Base-by-base conservation (phyloP, 1,284 basidiomycete species). In the Ganoderma multipileum region DNA sequence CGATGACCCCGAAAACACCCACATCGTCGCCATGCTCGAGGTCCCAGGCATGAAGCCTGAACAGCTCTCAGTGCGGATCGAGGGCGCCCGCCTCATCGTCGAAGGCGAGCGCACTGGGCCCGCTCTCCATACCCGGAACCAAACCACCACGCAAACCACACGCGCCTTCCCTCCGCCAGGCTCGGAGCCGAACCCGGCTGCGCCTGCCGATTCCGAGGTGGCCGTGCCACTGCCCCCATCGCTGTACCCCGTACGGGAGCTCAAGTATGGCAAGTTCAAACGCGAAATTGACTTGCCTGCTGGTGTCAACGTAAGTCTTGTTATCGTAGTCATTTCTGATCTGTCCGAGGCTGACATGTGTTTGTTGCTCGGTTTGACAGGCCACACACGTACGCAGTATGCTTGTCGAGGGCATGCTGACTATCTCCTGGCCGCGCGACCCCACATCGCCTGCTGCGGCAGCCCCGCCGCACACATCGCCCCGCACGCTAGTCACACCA, bases 1-100 rank as follows among this genome's bases (percentile, higher is more conserved):
- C 57, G 85, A 89, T 64, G 82, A 87, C 63, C 83, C 84, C 8
- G 75, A 76, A 3, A 81, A 81, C 4, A 73, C 81, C 7, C 79
- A 76, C 50, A 74, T 87, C 20, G 77, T 81, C 6, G 87, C 86
- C 8, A 79, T 83, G 2, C 83, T 89, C 68, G 89, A 90, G 73
- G 76, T 89, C 6, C 88, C 89, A 26, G 88, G 88, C 8, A 80
- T 89, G 63, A 83, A 82, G 67, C 83, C 80, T n/a, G 77, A 81
- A 11, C 83, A 88, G 41, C 78, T 89, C 3, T 77, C 79, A 1
- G 77, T 89, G 1, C 77, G 81, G 39, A 78, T 89, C 33, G 79
- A 81, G 54, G 79, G 83, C 7, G 81, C 81, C 7, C 72, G 76
- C 23, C 80, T 90, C 58, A 75, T 85, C 18, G 76, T 90, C 30